Base-by-base conservation (phyloP, 805 yeast genomes). In the Candida chilensis region DNA sequence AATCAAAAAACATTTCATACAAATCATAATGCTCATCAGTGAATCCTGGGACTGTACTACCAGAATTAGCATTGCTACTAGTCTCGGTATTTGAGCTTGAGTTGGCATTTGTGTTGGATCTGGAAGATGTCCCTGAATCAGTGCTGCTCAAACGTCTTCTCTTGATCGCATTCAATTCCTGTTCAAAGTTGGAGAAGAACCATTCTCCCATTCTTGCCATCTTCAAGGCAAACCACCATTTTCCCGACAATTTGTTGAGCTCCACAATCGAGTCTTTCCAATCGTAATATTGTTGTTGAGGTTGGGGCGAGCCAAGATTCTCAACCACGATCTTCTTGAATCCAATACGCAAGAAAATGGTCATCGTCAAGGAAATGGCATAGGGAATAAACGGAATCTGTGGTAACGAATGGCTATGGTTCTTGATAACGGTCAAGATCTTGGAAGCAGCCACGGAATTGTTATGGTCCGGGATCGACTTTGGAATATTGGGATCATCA, bases 341-440 rank as follows among this genome's bases (percentile, higher is more conserved):
- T n/a, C 25, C 25, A 22, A 22, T 22, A n/a, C 25, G 7, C 13
- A 22, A 22, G 13, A 22, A 22, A 8, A 22, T 22, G 12, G 25
- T 22, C 28, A 29, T 29, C 12, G 27, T 25, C 6, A 29, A 5
- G 4, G 27, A 15, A 8, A 29, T 17, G n/a, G 24, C 27, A 18
- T 19, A 37, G 7, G 31, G 27, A 2, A 37, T 16, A 5, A 31
- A 4, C 5, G 42, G 42, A 6, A 37, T 26, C 6, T 38, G 27
- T 14, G 37, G 15, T 3, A 28, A 19, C 15, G n/a, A 17, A 13
- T 20, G 27, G 11, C 29, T 32, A 13, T 32, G 27, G 16, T 30
- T 28, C 24, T 27, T 28, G 22, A 35, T 9, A 18, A 34, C 32
- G 33, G 33, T 37, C 11, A 38, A 29, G 8, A 38, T 33, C 22